These are phyloP conservation scores for Aspergillus texensis DNA, from an alignment of 2,329 filamentous ascomycete species.

Conservation along the genomic window DNA sequence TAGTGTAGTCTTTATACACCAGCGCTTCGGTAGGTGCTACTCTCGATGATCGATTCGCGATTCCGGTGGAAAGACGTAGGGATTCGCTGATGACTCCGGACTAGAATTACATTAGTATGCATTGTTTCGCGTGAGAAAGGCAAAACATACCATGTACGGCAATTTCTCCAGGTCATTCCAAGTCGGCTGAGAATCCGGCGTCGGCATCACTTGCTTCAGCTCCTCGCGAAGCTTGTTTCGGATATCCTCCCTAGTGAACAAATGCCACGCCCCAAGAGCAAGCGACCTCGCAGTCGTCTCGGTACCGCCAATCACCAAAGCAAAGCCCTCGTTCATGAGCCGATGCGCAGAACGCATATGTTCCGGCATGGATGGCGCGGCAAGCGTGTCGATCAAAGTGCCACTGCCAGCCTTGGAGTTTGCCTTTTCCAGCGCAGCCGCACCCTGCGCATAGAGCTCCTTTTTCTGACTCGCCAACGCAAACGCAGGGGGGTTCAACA, in stretches of 20 bases:
- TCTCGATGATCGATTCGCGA: conserved; percentile 33
- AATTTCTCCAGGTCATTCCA: conserved; percentile 42
- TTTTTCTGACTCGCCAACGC: conserved; percentile 21
- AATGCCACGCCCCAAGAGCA: conserved; percentile 29
- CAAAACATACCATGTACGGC: conserved; percentile 39
- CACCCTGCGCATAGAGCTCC: conserved; percentile 13
- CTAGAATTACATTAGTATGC: not conserved
- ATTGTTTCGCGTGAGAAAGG: no score
- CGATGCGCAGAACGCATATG: conserved; percentile 26
- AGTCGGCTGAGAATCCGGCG: conserved; percentile 21
- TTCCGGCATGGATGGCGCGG: conserved; percentile 19
- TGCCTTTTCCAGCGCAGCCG: conserved; percentile 10
- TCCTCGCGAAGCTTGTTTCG: conserved; percentile 29
- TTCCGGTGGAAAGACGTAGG: conserved; percentile 43
- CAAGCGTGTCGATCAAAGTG: conserved; percentile 21
- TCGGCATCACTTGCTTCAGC: conserved; percentile 31
- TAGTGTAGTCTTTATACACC: conserved; percentile 32
- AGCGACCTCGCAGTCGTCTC: conserved; percentile 42
- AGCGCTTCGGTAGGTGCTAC: conserved; percentile 28
- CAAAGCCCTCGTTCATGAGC: conserved; percentile 42
- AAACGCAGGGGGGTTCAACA: conserved; percentile 15
- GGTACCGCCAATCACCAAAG: conserved; percentile 42
- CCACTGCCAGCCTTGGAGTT: not conserved
- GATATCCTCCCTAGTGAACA: conserved; percentile 23
- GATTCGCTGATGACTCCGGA: conserved; percentile 25